These are phyloP conservation scores for Neltuma alba DNA, from an alignment of 306 rosid species.

Conservation along the genomic window DNA sequence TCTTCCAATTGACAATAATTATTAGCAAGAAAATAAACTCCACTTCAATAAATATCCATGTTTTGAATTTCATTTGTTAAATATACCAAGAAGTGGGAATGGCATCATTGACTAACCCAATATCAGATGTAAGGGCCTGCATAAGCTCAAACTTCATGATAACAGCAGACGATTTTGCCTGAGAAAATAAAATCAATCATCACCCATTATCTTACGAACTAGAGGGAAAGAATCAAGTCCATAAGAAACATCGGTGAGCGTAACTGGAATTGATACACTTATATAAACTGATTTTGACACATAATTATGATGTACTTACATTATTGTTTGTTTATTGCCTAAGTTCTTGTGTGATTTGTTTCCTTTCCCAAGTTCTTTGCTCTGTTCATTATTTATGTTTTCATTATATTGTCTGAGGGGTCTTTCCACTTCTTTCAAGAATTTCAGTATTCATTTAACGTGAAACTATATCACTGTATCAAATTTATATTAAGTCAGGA, in stretches of 20 bases:
- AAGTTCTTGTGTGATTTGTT: background rate
- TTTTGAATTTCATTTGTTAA: too few relatives aligned
- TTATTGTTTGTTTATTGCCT: slow-evolving; percentile 10
- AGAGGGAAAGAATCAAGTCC: background rate
- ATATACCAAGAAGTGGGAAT: too few relatives aligned
- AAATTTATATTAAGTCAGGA: background rate
- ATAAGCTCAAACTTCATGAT: slow-evolving; percentile 86
- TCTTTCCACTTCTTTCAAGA: slow-evolving; percentile 18
- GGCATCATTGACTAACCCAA: too few relatives aligned
- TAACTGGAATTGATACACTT: background rate
- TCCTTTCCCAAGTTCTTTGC: slow-evolving; percentile 11
- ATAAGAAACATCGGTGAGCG: background rate
- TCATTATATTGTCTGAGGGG: background rate
- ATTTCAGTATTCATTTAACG: background rate
- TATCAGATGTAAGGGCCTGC: too few relatives aligned
- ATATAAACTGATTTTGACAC: background rate
- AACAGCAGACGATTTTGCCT: slow-evolving; percentile 69
- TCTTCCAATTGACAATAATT: slow-evolving; percentile 6
- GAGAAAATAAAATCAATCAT: slow-evolving; percentile 35
- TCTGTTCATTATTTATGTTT: background rate
- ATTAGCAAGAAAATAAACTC: too few relatives aligned
- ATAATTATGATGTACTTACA: background rate
- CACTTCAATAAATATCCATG: too few relatives aligned
- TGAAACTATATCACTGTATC: background rate
- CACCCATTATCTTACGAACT: slow-evolving; percentile 17